A percentile compares a stretch with the other conserved stretches of the same genome.
Evolutionary conservation across 1,284 basidiomycete genomes (phyloP).

Genomic region (Vanrija humicola): DNA sequence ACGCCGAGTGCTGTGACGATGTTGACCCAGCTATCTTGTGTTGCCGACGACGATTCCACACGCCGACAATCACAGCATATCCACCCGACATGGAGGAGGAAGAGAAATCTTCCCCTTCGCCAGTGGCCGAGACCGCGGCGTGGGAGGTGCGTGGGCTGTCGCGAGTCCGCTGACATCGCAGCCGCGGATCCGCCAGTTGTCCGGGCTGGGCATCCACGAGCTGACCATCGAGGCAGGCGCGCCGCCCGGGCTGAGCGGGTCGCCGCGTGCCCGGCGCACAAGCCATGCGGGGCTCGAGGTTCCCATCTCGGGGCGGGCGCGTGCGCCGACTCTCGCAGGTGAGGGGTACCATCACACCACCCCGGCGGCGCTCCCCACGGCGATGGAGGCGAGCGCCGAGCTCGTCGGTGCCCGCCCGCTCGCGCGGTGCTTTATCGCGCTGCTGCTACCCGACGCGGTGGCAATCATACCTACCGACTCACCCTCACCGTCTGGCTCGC

Average conservation of each 20-base stretch:
- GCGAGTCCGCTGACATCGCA: conserved; percentile 6
- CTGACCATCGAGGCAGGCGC: conserved; percentile 21
- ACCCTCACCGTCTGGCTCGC: background rate
- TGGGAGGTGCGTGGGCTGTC: conserved; percentile 2
- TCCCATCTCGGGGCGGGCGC: conserved; percentile 7
- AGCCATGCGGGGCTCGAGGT: conserved; percentile 8
- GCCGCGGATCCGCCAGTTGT: conserved; percentile 38
- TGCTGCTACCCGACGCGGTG: conserved; percentile 22
- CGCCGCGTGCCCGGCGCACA: conserved; percentile 7
- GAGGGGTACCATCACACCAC: conserved; percentile 21
- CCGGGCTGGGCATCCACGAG: conserved; percentile 41
- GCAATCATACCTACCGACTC: background rate
- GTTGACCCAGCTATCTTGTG: background rate
- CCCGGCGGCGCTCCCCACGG: background rate
- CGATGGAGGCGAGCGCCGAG: conserved; percentile 1
- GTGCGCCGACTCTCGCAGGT: conserved; percentile 42
- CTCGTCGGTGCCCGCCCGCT: conserved; percentile 17
- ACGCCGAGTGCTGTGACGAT: background rate
- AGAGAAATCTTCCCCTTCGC: too few relatives aligned
- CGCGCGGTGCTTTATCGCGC: conserved; percentile 33
- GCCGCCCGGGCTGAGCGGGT: background rate
- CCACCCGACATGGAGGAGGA: too few relatives aligned
- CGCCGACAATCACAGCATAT: background rate
- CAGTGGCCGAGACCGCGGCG: background rate
- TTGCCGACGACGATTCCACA: background rate